Conservation (phyloP, 2,329 filamentous ascomycete species). For the Cladophialophora bantiana region DNA sequence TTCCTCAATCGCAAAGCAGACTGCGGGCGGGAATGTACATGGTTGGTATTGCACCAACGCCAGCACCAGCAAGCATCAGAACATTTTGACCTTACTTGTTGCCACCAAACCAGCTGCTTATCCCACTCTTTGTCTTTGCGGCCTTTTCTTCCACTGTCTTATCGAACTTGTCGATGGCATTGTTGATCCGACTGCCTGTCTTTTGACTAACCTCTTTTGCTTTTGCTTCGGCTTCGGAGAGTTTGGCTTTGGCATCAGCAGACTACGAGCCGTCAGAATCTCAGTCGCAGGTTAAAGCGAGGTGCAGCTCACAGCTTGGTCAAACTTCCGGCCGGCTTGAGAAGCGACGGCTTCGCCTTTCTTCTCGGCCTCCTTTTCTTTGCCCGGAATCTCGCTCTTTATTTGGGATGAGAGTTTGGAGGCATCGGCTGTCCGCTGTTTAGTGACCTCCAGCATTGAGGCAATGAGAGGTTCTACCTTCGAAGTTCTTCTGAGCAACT, state of each 20-base stretch:
- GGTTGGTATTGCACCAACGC: conserved; percentile 26
- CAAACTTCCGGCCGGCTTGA: conserved; percentile 70
- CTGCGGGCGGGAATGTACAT: conserved; percentile 18
- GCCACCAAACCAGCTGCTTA: conserved; percentile 84
- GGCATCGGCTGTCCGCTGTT: conserved; percentile 71
- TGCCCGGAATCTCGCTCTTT: conserved; percentile 70
- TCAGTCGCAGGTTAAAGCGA: neutral
- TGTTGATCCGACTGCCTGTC: conserved; percentile 59
- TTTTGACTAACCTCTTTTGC: conserved; percentile 74
- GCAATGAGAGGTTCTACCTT: conserved; percentile 68
- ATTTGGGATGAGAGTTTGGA: conserved; percentile 71
- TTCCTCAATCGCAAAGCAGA: neutral
- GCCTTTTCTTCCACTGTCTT: conserved; percentile 79
- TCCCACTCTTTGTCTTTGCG: conserved; percentile 79
- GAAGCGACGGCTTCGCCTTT: conserved; percentile 68
- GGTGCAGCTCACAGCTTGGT: conserved; percentile 67
- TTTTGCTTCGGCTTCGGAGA: conserved; percentile 66
- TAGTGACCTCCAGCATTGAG: neutral
- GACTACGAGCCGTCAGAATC: conserved; percentile 41
- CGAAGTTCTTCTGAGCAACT: conserved; percentile 82
- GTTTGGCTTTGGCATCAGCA: conserved; percentile 55
- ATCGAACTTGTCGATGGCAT: conserved; percentile 77
- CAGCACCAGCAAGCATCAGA: conserved; percentile 5
- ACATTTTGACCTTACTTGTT: conserved; percentile 42
- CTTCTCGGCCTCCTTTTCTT: conserved; percentile 68